Evolutionary conservation across 139 green algal species (phyloP).

Genomic region (Micractinium conductrix): DNA sequence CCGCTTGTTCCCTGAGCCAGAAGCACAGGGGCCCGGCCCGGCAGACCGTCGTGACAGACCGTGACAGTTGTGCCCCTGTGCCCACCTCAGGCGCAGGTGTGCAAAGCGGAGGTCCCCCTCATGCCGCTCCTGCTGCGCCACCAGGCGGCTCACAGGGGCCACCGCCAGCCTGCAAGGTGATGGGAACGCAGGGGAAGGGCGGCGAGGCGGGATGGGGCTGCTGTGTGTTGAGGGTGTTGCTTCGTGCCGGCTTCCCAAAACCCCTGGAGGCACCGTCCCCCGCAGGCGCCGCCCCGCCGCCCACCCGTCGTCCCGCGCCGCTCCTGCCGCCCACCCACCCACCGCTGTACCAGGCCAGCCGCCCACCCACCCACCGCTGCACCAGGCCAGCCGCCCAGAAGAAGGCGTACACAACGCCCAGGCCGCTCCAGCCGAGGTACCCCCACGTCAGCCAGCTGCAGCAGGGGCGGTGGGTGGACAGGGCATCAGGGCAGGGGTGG

Average conservation of each 20-base stretch:
- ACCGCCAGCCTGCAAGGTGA: slow-evolving; percentile 40
- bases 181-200: neutral
- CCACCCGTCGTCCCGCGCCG: too few relatives aligned
- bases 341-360: too few relatives aligned
- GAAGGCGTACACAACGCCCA: slow-evolving; percentile 51
- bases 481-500: neutral
- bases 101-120: slow-evolving; percentile 61
- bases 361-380: slow-evolving; percentile 34
- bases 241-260: too few relatives aligned
- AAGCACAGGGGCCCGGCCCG: too few relatives aligned
- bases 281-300: too few relatives aligned
- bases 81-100: slow-evolving; percentile 46
- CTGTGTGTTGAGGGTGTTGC: neutral
- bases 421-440: slow-evolving; percentile 50
- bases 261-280: too few relatives aligned
- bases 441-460: slow-evolving; percentile 40
- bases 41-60: too few relatives aligned
- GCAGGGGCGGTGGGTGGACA: neutral
- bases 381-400: slow-evolving; percentile 47
- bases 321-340: too few relatives aligned
- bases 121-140: slow-evolving; percentile 57
- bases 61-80: too few relatives aligned
- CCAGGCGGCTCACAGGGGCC: slow-evolving; percentile 49
- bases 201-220: neutral
- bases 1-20: too few relatives aligned